phyloP scores from a whole-genome alignment of 495 filamentous ascomycete species.

The Parmelia sp. region DNA sequence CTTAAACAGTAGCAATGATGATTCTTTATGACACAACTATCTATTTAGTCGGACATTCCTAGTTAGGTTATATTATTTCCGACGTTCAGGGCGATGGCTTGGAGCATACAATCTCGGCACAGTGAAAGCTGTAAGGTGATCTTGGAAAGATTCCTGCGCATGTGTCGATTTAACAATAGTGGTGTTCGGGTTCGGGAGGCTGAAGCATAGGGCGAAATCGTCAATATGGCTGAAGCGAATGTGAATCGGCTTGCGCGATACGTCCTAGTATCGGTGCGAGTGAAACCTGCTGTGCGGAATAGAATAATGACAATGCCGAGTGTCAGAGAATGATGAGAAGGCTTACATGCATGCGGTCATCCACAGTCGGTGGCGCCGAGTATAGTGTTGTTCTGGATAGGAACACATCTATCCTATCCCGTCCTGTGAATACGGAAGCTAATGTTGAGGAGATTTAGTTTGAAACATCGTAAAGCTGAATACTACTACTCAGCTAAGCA shows the following conservation, averaged over 20 bases:
- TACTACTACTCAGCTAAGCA: too few relatives aligned
- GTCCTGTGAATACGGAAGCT: too few relatives aligned
- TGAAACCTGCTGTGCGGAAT: not conserved
- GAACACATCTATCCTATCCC: not conserved
- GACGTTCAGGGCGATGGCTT: not conserved
- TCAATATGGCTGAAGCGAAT: not conserved
- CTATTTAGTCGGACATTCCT: not conserved
- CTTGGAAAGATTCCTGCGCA: too few relatives aligned
- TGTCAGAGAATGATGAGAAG: not conserved
- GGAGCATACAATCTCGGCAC: not conserved
- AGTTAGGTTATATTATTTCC: not conserved
- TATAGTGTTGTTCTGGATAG: not conserved
- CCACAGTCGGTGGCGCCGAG: too few relatives aligned
- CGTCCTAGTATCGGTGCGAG: not conserved
- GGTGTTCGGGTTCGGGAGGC: not conserved
- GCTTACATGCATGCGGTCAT: not conserved
- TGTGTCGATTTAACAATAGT: not conserved
- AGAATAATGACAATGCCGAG: not conserved
- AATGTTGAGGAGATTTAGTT: not conserved
- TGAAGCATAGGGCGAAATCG: not conserved
- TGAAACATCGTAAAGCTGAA: too few relatives aligned
- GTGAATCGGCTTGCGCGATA: not conserved
- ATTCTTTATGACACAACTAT: not conserved
- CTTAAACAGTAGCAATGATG: not conserved
- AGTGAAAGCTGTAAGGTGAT: not conserved